These are phyloP conservation scores for Chrysoporthe deuterocubensis DNA, from an alignment of 2,329 filamentous ascomycete species.

Conservation along the genomic window DNA sequence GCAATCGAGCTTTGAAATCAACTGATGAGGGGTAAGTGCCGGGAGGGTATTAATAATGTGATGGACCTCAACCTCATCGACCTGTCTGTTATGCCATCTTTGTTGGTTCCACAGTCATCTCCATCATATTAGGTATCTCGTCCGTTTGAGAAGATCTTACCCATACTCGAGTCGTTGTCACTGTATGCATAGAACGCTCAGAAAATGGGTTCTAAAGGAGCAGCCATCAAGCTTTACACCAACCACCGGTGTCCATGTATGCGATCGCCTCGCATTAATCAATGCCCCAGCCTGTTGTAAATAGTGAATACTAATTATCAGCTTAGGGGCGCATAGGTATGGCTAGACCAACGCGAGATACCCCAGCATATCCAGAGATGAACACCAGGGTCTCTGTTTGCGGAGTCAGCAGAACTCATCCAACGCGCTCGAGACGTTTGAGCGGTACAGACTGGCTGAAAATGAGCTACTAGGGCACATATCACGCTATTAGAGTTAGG, in stretches of 20 bases:
- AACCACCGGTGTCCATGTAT: constrained; percentile 69
- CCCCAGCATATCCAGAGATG: constrained; percentile 59
- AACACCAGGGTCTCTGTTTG: neutral
- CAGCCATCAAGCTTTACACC: constrained; percentile 70
- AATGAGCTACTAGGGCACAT: constrained; percentile 61
- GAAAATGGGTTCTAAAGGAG: constrained; percentile 37
- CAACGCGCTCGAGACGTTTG: neutral
- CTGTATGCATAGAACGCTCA: neutral
- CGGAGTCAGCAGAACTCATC: too few species aligned
- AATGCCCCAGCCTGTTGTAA: neutral
- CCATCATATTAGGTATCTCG: neutral
- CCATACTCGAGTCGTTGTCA: neutral
- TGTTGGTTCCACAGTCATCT: neutral
- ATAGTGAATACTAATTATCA: neutral
- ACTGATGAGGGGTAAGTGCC: constrained; percentile 11
- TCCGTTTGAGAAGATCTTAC: neutral
- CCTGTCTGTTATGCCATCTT: too few species aligned
- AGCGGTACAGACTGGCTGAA: neutral
- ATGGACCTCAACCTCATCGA: neutral
- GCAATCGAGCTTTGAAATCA: constrained; percentile 20
- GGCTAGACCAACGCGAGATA: neutral
- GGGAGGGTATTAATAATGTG: neutral
- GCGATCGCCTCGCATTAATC: constrained; percentile 19
- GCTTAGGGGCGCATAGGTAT: constrained; percentile 11
- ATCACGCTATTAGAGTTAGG: constrained; percentile 70